These are phyloP conservation scores for Rhodotorula sphaerocarpa DNA, from an alignment of 768 basidiomycete genomes.

Conservation along the genomic window DNA sequence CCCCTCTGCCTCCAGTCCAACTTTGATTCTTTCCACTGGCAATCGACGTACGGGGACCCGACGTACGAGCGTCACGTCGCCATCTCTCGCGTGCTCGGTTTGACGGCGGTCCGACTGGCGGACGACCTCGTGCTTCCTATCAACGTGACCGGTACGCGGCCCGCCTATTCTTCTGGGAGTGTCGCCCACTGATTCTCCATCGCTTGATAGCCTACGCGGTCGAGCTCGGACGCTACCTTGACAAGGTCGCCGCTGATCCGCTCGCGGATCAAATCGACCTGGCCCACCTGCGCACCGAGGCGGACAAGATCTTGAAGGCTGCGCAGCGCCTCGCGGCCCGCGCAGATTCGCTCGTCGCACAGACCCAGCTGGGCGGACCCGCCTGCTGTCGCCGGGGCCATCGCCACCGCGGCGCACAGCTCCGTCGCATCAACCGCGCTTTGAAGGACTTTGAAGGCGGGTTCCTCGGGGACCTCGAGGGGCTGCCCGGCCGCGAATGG, in stretches of 20 bases:
- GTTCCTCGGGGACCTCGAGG: slow-evolving; percentile 69
- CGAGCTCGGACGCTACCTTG: slow-evolving; percentile 32
- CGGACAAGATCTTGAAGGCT: neutral
- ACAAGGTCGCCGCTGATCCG: slow-evolving; percentile 31
- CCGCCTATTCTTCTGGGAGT: too few species aligned
- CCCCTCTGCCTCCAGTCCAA: slow-evolving; percentile 67
- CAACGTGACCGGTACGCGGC: slow-evolving; percentile 35
- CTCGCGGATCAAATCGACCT: slow-evolving; percentile 2
- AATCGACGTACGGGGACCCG: slow-evolving; percentile 66
- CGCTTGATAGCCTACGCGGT: slow-evolving; percentile 29
- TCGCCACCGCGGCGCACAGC: too few species aligned
- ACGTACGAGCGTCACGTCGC: slow-evolving; percentile 58
- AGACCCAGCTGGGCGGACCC: too few species aligned
- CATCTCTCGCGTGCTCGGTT: slow-evolving; percentile 34
- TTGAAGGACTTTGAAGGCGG: slow-evolving; percentile 39
- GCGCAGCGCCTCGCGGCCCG: neutral
- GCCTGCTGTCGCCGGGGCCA: too few species aligned
- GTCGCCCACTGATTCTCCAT: too few species aligned
- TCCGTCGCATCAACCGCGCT: neutral
- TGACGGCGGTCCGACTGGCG: slow-evolving; percentile 30
- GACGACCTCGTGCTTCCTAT: slow-evolving; percentile 37
- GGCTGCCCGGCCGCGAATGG: slow-evolving; percentile 72
- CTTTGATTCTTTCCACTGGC: slow-evolving; percentile 66
- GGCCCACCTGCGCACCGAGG: neutral
- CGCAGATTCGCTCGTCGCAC: neutral